Evolutionary conservation across 768 basidiomycete species (phyloP), one percentile per base, ranked within the genome.

Genomic region (Scleroderma citrinum): DNA sequence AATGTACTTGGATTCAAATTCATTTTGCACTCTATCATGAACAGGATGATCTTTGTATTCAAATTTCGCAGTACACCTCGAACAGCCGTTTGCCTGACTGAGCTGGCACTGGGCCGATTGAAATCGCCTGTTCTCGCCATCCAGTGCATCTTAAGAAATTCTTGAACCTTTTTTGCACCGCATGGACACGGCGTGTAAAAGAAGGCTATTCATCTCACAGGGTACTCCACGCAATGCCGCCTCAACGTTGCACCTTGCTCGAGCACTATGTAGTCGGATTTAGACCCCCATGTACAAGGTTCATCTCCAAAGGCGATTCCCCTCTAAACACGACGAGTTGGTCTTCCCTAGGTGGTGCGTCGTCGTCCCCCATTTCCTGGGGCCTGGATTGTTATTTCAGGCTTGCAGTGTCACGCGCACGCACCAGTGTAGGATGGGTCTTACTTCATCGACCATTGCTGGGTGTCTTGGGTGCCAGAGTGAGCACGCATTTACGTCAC

Each of bases 381-480:
- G 24, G 23, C 23, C 40, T 42, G 24, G 12, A 42, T 29, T 23
- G 14, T 7, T 13, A 39, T 42, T 26, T 12, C 16, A 26, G 20
- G 26, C 12, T 42, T 29, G n/a, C 16, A 16, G 40, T 35, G 21
- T 26, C 23, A n/a, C 23, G 13, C 8, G 7, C 23, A 17, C 24
- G 24, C 23, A n/a, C 24, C 6, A n/a, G 16, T 42, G 23, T 11
- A 24, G n/a, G 40, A 48, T 48, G 48, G 48, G 48, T 26, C 20
- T 48, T 19, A 14, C 42, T 34, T 7, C 34, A 26, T 48, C 48
- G 3, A 20, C 40, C 16, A 35, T 48, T 19, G 6, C 40, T 34
- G 48, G 48, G n/a, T 48, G 40, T 19, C 4, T 26, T 34, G 48
- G 48, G 32, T 48, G 31, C 21, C 29, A 21, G 32, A 23, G 17